Evolutionary conservation across 495 filamentous ascomycete genomes (phyloP).

Genomic region (Darksidea phi): DNA sequence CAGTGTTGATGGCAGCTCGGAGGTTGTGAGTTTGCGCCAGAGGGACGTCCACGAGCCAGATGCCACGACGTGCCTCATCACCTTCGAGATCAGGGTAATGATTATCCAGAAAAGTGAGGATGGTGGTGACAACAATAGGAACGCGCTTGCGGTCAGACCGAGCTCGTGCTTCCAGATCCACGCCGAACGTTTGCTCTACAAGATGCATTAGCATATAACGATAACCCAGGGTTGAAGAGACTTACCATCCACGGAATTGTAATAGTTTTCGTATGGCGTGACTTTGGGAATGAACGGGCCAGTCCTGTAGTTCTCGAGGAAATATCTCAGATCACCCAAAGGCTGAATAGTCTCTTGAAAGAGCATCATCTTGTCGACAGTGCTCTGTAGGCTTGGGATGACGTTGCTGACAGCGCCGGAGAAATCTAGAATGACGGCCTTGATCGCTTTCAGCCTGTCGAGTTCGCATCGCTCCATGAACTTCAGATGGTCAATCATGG

Average conservation of each 20-base stretch:
- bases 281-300: conserved; percentile 88
- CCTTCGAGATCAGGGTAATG: conserved; percentile 97
- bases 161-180: conserved; percentile 92
- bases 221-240: neutral
- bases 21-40: conserved; percentile 82
- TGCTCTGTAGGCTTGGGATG: conserved; percentile 91
- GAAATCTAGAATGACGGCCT: conserved; percentile 95
- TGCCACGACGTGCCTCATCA: conserved; percentile 85
- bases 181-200: conserved; percentile 90
- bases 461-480: conserved; percentile 98
- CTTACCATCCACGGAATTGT: conserved; percentile 85
- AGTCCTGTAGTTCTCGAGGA: conserved; percentile 97
- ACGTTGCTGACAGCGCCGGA: conserved; percentile 97
- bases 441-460: conserved; percentile 94
- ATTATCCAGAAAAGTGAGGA: conserved; percentile 91
- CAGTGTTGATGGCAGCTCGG: conserved; percentile 78
- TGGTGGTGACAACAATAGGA: conserved; percentile 84
- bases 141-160: conserved; percentile 93
- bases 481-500: conserved; percentile 84
- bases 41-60: conserved; percentile 93
- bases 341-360: conserved; percentile 98
- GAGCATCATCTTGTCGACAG: conserved; percentile 96
- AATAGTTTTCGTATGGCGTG: conserved; percentile 97
- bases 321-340: conserved; percentile 82
- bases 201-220: conserved; percentile 20